Conservation (phyloP, 2,329 filamentous ascomycete genomes). For the Lasiodiplodia theobromae region DNA sequence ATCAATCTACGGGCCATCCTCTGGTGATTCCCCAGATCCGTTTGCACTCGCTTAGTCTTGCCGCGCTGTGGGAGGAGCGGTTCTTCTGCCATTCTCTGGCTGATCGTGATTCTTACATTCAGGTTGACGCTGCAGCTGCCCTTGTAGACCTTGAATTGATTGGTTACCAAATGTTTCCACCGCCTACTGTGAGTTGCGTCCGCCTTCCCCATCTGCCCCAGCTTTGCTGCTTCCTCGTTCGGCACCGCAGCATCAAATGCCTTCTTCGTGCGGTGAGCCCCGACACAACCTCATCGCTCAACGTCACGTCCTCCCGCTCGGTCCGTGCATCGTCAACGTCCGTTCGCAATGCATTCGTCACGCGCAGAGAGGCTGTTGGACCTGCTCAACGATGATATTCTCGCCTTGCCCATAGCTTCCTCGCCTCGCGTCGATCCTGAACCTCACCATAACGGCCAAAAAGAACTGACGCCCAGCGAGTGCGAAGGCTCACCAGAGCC, state of each 20-base stretch:
- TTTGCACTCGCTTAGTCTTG: too few relatives aligned
- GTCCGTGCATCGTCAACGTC: background rate
- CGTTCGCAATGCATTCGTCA: constrained; percentile 6
- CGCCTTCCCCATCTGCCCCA: background rate
- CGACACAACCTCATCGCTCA: background rate
- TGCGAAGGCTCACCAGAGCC: constrained; percentile 2
- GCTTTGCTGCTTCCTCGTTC: background rate
- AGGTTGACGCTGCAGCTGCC: background rate
- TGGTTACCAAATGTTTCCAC: background rate
- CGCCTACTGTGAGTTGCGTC: constrained; percentile 8
- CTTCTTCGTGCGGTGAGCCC: background rate
- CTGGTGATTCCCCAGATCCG: too few relatives aligned
- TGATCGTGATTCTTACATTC: background rate
- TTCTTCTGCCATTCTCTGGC: background rate
- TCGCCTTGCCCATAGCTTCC: constrained; percentile 6
- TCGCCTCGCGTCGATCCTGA: background rate
- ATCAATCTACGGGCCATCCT: background rate
- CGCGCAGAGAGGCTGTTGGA: constrained; percentile 15
- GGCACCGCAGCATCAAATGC: background rate
- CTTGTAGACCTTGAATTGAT: background rate
- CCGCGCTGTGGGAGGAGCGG: too few relatives aligned
- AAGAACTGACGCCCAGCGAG: background rate
- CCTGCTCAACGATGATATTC: constrained; percentile 19
- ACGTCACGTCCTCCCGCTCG: background rate
- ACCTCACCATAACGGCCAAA: background rate